Evolutionary conservation across 768 basidiomycete species (phyloP), one percentile per base, ranked within the genome.

Genomic region (Russula emetica): DNA sequence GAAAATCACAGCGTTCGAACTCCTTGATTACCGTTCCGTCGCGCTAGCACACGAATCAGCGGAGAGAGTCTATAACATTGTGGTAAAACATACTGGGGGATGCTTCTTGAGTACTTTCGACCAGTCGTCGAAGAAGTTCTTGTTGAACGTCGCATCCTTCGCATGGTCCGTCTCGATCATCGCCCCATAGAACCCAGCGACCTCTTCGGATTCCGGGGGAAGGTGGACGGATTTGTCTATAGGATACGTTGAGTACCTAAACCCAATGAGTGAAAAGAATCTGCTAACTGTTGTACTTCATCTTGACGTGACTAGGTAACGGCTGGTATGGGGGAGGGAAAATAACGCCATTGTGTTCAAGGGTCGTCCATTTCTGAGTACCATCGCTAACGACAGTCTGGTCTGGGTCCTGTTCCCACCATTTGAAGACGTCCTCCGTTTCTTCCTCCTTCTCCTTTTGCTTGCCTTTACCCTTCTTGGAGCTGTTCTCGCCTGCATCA

Each of bases 81-180:
- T 60, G 62, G 18, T 6, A 22, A 24, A 6, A 80, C 92, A 68
- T 72, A 95, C 94, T 20, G 95, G 90, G 69, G 95, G 94, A 73
- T 90, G 75, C 59, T 87, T 80, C 69, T 88, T 85, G 66, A 99
- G 74, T 22, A 96, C 80, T 11, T 76, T 82, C 65, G 84, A 79
- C 83, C 89, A 98, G 72, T 98, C 96, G 0, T 87, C 82, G 74
- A 98, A 99, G 76, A 99, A 99, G 75, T 99, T 98, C 74, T 87
- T 86, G 74, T 91, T 90, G 78, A 99, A 99, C 0, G 80, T 85
- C 16, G 78, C 80, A 73, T 98, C 94, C 75, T 89, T 81, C 7
- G 92, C 91, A 71, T 99, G 95, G 65, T 94, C 92, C 8, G 92
- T 91, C 74, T 94, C 94, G 42, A 98, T 72, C 80, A 98, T 83